Base-by-base conservation (phyloP, 2,329 filamentous ascomycete genomes). In the Hymenoscyphus occultus region DNA sequence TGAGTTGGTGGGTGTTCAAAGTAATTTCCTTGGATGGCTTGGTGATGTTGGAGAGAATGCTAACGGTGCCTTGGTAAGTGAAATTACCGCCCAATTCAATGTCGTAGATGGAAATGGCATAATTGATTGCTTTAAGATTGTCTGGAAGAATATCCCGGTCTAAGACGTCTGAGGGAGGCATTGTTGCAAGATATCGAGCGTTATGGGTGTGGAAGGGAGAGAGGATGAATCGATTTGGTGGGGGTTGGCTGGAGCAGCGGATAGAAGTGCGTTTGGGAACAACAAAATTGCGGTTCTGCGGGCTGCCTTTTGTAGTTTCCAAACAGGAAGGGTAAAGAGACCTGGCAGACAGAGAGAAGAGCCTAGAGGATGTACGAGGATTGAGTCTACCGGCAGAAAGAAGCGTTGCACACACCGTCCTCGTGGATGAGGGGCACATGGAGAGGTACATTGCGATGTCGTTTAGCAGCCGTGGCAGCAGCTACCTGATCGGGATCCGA, bases 1-100 rank as follows among this genome's bases (percentile, higher is more conserved):
- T 90, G 73, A 99, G 84, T 76, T 97, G 88, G 74, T 95, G 86
- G 56, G 90, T 83, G 78, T 99, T 99, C 77, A 98, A 81, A 54
- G 91, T 86, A 68, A 99, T 87, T 71, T 92, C 85, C 73, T 86
- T 91, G 70, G 90, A 90, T 40, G 88, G 80, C 75, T 89, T 86
- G 70, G 84, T 83, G 76, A 98, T 83, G 65, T 90, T 86, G 65
- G 89, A 83, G 71, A 90, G 85, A 76, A 99, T 96, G 70, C 86
- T 90, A 69, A 97, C 91, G 22, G 84, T 87, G 70, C 95, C 95
- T 80, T 94, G 87, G 81, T 94, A 99, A 66, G 85, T 79, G 71
- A 94, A 97, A 66, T 80, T 80, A 63, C 84, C 85, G 69, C 85
- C 84, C 62, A 87, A 80, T 71, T 97, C 89, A 69, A 99, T 81